A percentile compares a stretch with the other conserved stretches of the same genome.
Evolutionary conservation across 2,329 filamentous ascomycete species (phyloP).

Genomic region (Metarhizium robertsii): DNA sequence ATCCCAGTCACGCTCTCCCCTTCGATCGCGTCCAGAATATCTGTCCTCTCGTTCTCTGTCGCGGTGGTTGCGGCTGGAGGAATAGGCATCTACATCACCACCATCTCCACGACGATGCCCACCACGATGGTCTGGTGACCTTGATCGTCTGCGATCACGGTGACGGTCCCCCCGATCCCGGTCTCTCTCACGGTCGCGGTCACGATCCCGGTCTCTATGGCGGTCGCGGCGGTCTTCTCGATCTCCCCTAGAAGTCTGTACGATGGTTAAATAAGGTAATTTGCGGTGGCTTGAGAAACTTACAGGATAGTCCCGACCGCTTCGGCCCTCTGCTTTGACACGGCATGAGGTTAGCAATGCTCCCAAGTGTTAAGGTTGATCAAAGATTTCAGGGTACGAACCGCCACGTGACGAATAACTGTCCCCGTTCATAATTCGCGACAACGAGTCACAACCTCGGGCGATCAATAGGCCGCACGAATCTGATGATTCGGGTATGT

Average conservation of each 20-base stretch:
- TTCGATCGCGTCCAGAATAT: slow-evolving; percentile 62
- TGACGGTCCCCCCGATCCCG: slow-evolving; percentile 31
- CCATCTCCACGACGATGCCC: slow-evolving; percentile 61
- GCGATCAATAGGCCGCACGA: slow-evolving; percentile 5
- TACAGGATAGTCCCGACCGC: slow-evolving; percentile 48
- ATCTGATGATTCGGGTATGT: slow-evolving; percentile 1
- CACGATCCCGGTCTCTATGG: slow-evolving; percentile 70
- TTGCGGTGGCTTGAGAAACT: slow-evolving; percentile 16
- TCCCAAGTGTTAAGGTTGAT: slow-evolving; percentile 6
- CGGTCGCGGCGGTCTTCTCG: slow-evolving; percentile 21
- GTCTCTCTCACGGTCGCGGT: slow-evolving; percentile 24
- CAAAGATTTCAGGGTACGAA: slow-evolving; percentile 13
- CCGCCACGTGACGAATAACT: slow-evolving; percentile 62
- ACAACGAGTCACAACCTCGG: slow-evolving; percentile 8
- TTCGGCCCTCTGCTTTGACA: slow-evolving; percentile 34
- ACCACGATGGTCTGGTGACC: slow-evolving; percentile 65
- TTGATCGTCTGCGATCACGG: slow-evolving; percentile 65
- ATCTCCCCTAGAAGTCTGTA: slow-evolving; percentile 20
- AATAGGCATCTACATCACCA: slow-evolving; percentile 78
- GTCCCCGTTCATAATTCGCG: slow-evolving; percentile 69
- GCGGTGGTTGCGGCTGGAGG: slow-evolving; percentile 83
- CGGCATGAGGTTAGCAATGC: slow-evolving; percentile 10
- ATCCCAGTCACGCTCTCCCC: slow-evolving; percentile 69
- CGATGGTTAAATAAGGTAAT: slow-evolving; percentile 10
- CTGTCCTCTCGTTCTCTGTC: slow-evolving; percentile 90